These are phyloP conservation scores for Cicer chorassanicum DNA, from an alignment of 306 rosid genomes.

Conservation along the genomic window DNA sequence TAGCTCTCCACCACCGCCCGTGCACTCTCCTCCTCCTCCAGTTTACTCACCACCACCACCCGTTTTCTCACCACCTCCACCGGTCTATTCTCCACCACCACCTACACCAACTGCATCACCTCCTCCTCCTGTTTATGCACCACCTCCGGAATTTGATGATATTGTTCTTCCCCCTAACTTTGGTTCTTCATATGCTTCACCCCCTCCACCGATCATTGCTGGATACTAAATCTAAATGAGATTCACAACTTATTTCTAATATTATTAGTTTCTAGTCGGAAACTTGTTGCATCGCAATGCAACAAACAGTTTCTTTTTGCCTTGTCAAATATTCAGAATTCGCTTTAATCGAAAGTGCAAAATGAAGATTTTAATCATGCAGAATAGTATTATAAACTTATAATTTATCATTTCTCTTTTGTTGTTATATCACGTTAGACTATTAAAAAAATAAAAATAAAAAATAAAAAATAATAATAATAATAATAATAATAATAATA, in stretches of 20 bases:
- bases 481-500: background rate
- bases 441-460: too few relatives aligned
- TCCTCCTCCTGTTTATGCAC: slow-evolving; percentile 35
- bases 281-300: background rate
- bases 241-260: background rate
- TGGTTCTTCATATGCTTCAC: slow-evolving; percentile 59
- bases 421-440: background rate
- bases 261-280: slow-evolving; percentile 2
- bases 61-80: slow-evolving; percentile 10
- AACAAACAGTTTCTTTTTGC: background rate
- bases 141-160: slow-evolving; percentile 31
- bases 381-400: background rate
- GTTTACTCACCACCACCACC: background rate
- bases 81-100: slow-evolving; percentile 36
- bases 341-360: background rate
- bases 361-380: background rate
- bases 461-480: too few relatives aligned
- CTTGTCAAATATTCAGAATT: slow-evolving; percentile 8
- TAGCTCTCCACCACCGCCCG: background rate
- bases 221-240: slow-evolving; percentile 50
- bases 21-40: slow-evolving; percentile 36
- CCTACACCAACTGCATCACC: background rate
- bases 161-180: slow-evolving; percentile 49
- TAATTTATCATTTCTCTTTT: background rate
- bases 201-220: slow-evolving; percentile 52